Evolutionary conservation across 2,329 filamentous ascomycete species (phyloP), one percentile per base, ranked within the genome.

Genomic region (Malbranchea zuffiana): DNA sequence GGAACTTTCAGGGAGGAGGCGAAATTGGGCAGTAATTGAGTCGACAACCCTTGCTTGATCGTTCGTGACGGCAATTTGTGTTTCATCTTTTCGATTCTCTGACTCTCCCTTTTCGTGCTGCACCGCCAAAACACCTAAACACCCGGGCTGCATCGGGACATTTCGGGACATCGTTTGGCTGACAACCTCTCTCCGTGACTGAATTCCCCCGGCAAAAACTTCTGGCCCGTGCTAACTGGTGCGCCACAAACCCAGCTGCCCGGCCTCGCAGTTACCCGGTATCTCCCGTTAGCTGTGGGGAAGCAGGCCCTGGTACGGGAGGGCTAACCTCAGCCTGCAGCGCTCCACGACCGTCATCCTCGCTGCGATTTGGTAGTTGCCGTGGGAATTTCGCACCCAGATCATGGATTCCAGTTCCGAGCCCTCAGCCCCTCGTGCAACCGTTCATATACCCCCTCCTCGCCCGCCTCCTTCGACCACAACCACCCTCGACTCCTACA

Each of bases 361-460:
- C 13, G 31, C 30, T 39, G 23, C 36, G 25, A 37, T 37, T 31
- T 37, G 27, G 35, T 31, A 26, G 35, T 30, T 17, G 19, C 34
- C 34, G 25, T 36, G 17, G 25, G 34, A 30, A 38, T 26, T 27
- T 26, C 20, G 28, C 10, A 32, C 16, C 16, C 20, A 25, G 21
- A 38, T 32, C 23, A 38, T 38, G 35, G 29, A 38, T 38, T 18
- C 35, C 28, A 23, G 28, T 21, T 25, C 35, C 28, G 29, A 28
- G 7, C 29, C 35, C 21, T 38, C 35, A 31, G 27, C 35, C 32
- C 35, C 35, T 38, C 35, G 35, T 38, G 35, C 35, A 48, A 54
- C 59, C 52, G 55, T 59, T 60, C 55, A 63, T 63, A 63, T 62
- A 62, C 58, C 57, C 57, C 55, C 52, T 35, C 42, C 18, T 48